phyloP scores from a whole-genome alignment of 169 alveolate species.

The Eimeria praecox region DNA sequence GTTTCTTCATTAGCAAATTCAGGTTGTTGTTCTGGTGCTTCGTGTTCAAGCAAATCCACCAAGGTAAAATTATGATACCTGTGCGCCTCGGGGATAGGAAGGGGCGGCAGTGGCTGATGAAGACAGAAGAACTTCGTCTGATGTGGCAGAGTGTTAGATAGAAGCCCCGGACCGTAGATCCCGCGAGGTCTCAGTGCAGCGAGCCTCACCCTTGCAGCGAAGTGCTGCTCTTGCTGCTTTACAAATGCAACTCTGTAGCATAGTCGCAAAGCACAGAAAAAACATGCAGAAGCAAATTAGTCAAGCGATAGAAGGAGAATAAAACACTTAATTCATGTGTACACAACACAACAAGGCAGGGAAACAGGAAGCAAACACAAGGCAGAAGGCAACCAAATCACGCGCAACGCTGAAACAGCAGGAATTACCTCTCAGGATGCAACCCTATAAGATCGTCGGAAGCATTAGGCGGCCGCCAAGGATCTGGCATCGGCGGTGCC shows the following conservation, averaged over 20 bases:
- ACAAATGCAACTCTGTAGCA: constrained; percentile 30
- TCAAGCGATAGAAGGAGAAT: background rate
- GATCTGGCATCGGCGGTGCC: constrained; percentile 60
- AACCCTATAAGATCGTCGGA: constrained; percentile 28
- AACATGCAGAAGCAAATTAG: background rate
- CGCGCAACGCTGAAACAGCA: background rate
- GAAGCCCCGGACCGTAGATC: constrained; percentile 44
- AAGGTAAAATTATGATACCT: constrained; percentile 50
- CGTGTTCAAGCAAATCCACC: constrained; percentile 59
- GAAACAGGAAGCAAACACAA: too few relatives aligned
- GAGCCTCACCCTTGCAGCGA: constrained; percentile 12
- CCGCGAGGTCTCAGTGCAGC: constrained; percentile 48
- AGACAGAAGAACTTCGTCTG: constrained; percentile 56
- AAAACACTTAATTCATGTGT: background rate
- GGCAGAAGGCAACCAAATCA: background rate
- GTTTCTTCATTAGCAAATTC: background rate
- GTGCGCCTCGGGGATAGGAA: constrained; percentile 65
- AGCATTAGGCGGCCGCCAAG: constrained; percentile 74
- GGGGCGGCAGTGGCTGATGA: constrained; percentile 66
- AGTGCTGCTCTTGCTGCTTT: constrained; percentile 57
- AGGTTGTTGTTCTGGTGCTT: background rate
- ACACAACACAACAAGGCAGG: too few relatives aligned
- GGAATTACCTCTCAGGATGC: constrained; percentile 54
- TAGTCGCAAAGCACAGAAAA: background rate
- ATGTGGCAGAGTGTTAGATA: constrained; percentile 50